Base-by-base conservation (phyloP, 208 protist species). In the Trypanosoma lewisi region DNA sequence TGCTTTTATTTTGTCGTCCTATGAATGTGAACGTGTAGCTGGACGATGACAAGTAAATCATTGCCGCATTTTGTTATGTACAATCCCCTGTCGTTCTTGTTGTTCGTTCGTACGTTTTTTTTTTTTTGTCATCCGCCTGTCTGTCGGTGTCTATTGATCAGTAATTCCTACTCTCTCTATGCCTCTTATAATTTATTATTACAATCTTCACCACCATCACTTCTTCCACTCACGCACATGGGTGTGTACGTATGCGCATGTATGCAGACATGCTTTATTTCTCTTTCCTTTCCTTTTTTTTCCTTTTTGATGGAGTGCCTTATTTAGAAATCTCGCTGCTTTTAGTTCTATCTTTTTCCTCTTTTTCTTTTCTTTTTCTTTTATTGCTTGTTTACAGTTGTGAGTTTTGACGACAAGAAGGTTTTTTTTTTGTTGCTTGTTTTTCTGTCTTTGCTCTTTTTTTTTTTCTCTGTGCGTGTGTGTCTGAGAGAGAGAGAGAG, bases 401-500 rank as follows among this genome's bases (percentile, higher is more conserved):
- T 41, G 7, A 41, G 9, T 16, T 48, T 48, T 21, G 42, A 25
- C 9, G 42, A 21, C 4, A 48, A 25, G 6, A 25, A 48, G 6
- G n/a, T 5, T 21, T 48, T 30, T 16, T 7, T 30, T 7, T 16
- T 7, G 36, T 41, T 7, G 36, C 1, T 36, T 59, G 47, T 54
- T 63, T 61, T 51, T 45, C 0, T 63, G 48, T 62, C 41, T 39
- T 36, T 41, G 7, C 41, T 42, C 34, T 63, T 42, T 51, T 63
- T 53, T 11, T 52, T 8, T 33, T 72, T 44, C 44, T 65, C 25
- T 16, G 49, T 4, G n/a, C 21, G 49, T 39, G 31, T 54, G 25
- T 17, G 19, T 19, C 16, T 54, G 30, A 21, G 2, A 34, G 49
- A 7, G 27, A 54, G 2, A 1, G 27, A 30, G 25, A 34, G 4